Base-by-base conservation (phyloP, 2,329 filamentous ascomycete genomes). In the Amauroascus niger region DNA sequence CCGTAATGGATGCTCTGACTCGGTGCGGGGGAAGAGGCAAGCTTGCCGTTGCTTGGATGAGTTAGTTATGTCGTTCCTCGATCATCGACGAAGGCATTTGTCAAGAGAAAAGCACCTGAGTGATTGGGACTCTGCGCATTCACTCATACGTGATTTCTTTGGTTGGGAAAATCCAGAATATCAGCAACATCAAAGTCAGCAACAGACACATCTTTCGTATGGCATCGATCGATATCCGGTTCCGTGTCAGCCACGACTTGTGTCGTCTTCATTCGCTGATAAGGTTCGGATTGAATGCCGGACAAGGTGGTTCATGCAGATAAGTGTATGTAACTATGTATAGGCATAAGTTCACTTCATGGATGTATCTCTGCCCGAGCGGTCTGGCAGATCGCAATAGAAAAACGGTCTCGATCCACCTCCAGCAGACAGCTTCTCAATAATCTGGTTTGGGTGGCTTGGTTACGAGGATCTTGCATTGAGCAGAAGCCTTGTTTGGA, bases 381-480 rank as follows among this genome's bases (percentile, higher is more conserved):
- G 13, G 33, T 26, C 32, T 26, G n/a, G 44, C 13, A 48, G 45
- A 48, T 48, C 45, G 14, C 26, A 33, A 48, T 24, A 18, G 32
- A 26, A 39, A 24, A 26, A 49, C 32, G 46, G 49, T 51, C 49
- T 51, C 49, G 40, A 51, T 51, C 18, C 24, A 33, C 43, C 48
- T 18, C 14, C 37, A 35, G 35, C 26, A n/a, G 39, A 5, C 26
- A n/a, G 28, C 28, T 33, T 44, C 26, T 24, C 39, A 44, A 51
- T 51, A 24, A 44, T 51, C 26, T 44, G 49, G 44, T 26, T 26
- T 33, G 14, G 11, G 49, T 51, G 49, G 49, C 49, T 51, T 50
- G 35, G 6, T 37, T 30, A 18, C 16, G 30, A 40, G 46, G 47
- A 35, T 49, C 47, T 40, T 30, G 47, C 35, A 16, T 49, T 33